phyloP scores from a whole-genome alignment of 306 rosid genomes.

The Inga leiocalycina region DNA sequence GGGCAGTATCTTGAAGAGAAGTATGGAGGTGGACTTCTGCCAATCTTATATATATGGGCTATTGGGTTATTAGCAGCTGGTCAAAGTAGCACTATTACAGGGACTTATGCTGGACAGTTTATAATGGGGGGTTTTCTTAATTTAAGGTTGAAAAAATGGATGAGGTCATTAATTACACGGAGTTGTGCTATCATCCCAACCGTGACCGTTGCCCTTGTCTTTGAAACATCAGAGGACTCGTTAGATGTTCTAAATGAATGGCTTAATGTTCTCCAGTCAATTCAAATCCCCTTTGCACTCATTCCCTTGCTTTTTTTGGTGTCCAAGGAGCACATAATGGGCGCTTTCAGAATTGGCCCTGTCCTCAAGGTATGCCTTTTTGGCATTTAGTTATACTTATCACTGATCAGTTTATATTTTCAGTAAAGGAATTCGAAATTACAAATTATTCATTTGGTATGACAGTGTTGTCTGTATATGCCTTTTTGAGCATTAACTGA shows the following conservation, averaged over 20 bases:
- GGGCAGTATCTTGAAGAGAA: constrained; percentile 90
- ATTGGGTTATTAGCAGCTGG: constrained; percentile 95
- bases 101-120: constrained; percentile 99
- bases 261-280: constrained; percentile 97
- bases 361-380: constrained; percentile 63
- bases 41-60: constrained; percentile 92
- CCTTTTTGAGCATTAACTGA: constrained; percentile 9
- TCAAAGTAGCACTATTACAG: constrained; percentile 97
- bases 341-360: constrained; percentile 78
- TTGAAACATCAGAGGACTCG: constrained; percentile 70
- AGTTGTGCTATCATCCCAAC: constrained; percentile 91
- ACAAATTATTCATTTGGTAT: constrained; percentile 16
- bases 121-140: constrained; percentile 96
- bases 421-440: constrained; percentile 8
- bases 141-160: constrained; percentile 90
- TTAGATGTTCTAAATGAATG: constrained; percentile 88
- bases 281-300: constrained; percentile 96
- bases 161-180: constrained; percentile 85
- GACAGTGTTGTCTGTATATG: constrained; percentile 1
- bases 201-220: constrained; percentile 78
- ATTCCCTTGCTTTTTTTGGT: constrained; percentile 94
- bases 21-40: constrained; percentile 88
- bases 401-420: neutral
- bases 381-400: constrained; percentile 15
- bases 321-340: constrained; percentile 93